Evolutionary conservation across 2,329 filamentous ascomycete species (phyloP), one percentile per base, ranked within the genome.

Genomic region (Bipolaris victoriae): DNA sequence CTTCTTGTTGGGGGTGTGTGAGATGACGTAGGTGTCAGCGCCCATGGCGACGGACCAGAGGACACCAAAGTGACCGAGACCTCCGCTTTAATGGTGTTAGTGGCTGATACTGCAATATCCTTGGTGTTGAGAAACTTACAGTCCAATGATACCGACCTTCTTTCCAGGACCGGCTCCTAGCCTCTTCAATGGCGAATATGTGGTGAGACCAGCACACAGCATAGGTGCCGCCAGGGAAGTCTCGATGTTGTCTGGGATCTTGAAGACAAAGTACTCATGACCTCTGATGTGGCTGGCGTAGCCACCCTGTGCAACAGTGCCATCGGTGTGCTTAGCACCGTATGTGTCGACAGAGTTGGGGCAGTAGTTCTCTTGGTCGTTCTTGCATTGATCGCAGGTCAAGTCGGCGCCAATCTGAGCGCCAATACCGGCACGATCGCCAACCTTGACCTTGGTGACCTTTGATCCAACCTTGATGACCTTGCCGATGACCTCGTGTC

Each of bases 201-300:
- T 87, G 3, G 92, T 96, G 64, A 96, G 82, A 62, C 92, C 92
- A 39, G 90, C 92, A 77, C 92, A 96, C 65, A 95, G 83, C 89
- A 93, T 92, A 9, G 90, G 90, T 1, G 90, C 91, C 1, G 88
- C 90, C 49, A 88, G 77, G 22, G 74, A 74, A 57, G 76, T 80
- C 62, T 81, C 75, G 44, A 96, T 83, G 50, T 82, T 85, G 31
- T 92, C 90, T 35, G 91, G 92, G 62, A 96, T 93, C 70, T 89
- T 89, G 77, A 87, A 86, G 16, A 82, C 82, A 70, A 85, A 93
- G 80, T 92, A 90, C 77, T 93, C 89, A 77, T 94, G 90, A 1
- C 88, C 86, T 64, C 90, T 84, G 18, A 91, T 83, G 72, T 91
- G 86, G 51, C 83, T 86, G 4, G 85, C 80, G 75, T 88, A 89